Base-by-base conservation (phyloP, 192 early-diverging fungal species). In the Podila epicladia region DNA sequence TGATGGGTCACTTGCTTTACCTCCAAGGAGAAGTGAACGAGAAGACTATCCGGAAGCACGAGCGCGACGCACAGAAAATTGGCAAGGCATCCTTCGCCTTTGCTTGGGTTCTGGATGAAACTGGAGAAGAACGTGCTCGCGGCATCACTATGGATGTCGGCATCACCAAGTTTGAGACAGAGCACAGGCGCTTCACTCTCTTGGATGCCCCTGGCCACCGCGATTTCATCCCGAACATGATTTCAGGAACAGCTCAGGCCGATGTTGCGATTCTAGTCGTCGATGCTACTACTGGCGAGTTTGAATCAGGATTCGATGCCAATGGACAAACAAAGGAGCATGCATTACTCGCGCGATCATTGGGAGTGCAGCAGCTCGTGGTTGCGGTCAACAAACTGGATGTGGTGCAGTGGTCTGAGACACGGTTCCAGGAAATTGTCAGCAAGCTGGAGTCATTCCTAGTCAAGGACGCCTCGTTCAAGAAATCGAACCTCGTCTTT, bases 171-270 rank as follows among this genome's bases (percentile, higher is more conserved):
- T 99, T 99, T 82, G 89, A 94, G 72, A 99, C 97, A 2, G 65
- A 75, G 24, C 72, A 92, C 35, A 87, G 92, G 24, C 82, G 85
- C 35, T 97, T 97, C 69, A 98, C 96, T 7, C 67, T 99, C 15
- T 74, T 99, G 71, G 98, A 99, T 76, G 95, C 97, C 4, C 98
- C 98, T 4, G 98, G 98, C 5, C 98, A 99, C 74, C 88, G 94
- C 26, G 98, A 99, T 84, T 99, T 99, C 83, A 93, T 99, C 62
- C 97, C 98, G n/a, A 97, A 97, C 77, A 99, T 99, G 97, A 98
- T 99, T 71, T 93, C 93, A 3, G 98, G 98, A 7, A 95, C 98
- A 6, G 83, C 89, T 31, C 95, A 96, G 86, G 98, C 98, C 0
- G 98, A 99, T 89, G 97, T 93, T 19, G 96, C 97, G 0, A 87